Evolutionary conservation across 2,329 filamentous ascomycete species (phyloP), one percentile per base, ranked within the genome.

Genomic region (Monilinia laxa): DNA sequence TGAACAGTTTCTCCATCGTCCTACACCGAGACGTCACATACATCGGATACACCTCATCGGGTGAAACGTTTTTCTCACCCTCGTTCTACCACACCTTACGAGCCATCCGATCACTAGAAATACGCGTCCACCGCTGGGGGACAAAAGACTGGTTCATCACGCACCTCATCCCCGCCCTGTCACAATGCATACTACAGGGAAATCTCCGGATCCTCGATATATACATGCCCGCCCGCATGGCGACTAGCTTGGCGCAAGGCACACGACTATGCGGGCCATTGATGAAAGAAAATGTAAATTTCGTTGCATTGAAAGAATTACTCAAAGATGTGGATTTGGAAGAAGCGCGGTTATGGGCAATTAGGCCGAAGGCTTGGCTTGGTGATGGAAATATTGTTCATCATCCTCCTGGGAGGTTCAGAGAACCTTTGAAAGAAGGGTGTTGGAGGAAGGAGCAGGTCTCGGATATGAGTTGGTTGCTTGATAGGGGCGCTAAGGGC

Each of bases 111-210:
- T 64, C 51, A 9, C 25, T 75, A 3, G 42, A 57, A 0, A 42
- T 76, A 11, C 51, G 56, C 3, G 57, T 75, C 9, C 10, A 57
- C 10, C 45, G 73, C 6, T 76, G 71, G 71, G 73, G 74, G 5
- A 7, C 7, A 6, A 68, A 53, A 2, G 71, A 72, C 40, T 60
- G 71, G 28, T 74, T 72, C 66, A 73, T 73, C 56, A 47, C 58
- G 10, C 51, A 4, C 1, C 53, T 75, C 18, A 47, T 71, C 7
- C 72, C 69, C 1, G 45, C 68, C 3, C 18, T 75, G 2, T 69
- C 73, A 42, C 71, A 72, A 31, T 73, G 70, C 64, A 71, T 76
- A 11, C 64, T 75, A 18, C 70, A 73, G 59, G 75, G 74, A 4
- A 68, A 58, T 14, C 60, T 76, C 23, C 70, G 73, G 54, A 40